Conservation (phyloP, 1,139 yeast genomes). For the Geotrichum australiense region DNA sequence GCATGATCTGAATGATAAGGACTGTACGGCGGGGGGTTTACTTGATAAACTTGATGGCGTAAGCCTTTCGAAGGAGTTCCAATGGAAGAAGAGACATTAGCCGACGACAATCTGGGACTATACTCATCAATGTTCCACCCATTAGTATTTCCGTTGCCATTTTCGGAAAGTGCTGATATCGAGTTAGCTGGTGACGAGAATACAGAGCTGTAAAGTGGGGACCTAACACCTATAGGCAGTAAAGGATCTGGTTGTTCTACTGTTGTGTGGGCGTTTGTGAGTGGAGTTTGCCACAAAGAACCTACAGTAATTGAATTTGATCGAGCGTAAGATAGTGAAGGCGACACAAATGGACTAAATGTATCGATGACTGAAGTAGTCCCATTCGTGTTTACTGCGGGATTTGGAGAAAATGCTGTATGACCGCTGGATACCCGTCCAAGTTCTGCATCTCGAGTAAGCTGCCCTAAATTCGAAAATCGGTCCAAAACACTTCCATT, state of each 20-base stretch:
- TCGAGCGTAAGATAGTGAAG: slow-evolving; percentile 8
- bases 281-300: slow-evolving; percentile 11
- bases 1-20: slow-evolving; percentile 4
- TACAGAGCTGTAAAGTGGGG: slow-evolving; percentile 12
- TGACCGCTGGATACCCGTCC: slow-evolving; percentile 22
- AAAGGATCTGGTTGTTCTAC: neutral
- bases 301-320: slow-evolving; percentile 9
- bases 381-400: slow-evolving; percentile 6
- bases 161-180: slow-evolving; percentile 11
- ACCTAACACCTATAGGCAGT: neutral
- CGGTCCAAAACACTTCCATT: slow-evolving; percentile 31
- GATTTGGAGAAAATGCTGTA: neutral
- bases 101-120: no score
- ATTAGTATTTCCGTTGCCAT: slow-evolving; percentile 6
- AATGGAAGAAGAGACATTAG: no score
- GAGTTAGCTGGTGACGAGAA: slow-evolving; percentile 16
- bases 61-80: no score
- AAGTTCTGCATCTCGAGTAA: slow-evolving; percentile 67
- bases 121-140: no score
- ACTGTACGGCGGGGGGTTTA: no score
- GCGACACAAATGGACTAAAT: slow-evolving; percentile 15
- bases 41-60: no score
- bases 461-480: slow-evolving; percentile 70
- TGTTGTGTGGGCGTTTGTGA: neutral
- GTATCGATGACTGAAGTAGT: slow-evolving; percentile 5